Percentiles rank a stretch among this genome's conserved stretches.
Conservation (phyloP, 768 basidiomycete species). For the Thelephora aurantiotincta region DNA sequence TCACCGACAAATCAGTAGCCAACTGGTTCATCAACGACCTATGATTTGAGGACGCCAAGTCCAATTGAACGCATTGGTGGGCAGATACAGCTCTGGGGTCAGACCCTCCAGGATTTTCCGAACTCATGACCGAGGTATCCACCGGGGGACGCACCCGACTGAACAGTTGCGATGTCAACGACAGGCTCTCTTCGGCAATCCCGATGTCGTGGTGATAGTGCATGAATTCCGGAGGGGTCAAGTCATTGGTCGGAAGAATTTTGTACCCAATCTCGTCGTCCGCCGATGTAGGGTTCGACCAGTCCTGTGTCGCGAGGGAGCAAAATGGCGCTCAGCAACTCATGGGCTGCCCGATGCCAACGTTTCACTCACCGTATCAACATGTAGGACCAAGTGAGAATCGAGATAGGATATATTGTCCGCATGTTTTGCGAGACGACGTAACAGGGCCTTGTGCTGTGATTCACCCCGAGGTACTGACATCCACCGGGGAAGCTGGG, state of each 20-base stretch:
- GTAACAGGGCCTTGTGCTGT: too few species aligned
- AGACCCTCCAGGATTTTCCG: not conserved
- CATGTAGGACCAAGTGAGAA: too few species aligned
- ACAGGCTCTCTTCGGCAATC: constrained; percentile 2
- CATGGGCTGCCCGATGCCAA: too few species aligned
- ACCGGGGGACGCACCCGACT: too few species aligned
- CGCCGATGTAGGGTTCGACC: not conserved
- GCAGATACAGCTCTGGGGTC: not conserved
- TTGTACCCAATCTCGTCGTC: constrained; percentile 11
- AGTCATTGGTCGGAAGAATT: constrained; percentile 3
- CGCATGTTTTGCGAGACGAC: too few species aligned
- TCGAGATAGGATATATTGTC: too few species aligned
- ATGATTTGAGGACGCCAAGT: not conserved
- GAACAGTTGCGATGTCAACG: not conserved
- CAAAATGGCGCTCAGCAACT: too few species aligned
- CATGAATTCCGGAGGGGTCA: constrained; percentile 5
- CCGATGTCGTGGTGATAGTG: constrained; percentile 7
- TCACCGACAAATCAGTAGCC: too few species aligned
- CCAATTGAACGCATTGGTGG: not conserved
- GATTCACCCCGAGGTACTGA: too few species aligned
- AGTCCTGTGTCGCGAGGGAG: too few species aligned
- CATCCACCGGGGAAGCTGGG: too few species aligned
- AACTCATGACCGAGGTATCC: not conserved
- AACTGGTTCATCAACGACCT: not conserved
- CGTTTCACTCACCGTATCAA: too few species aligned